Evolutionary conservation across 2,329 filamentous ascomycete species (phyloP), one percentile per base, ranked within the genome.

Genomic region (Bisporella sp.): DNA sequence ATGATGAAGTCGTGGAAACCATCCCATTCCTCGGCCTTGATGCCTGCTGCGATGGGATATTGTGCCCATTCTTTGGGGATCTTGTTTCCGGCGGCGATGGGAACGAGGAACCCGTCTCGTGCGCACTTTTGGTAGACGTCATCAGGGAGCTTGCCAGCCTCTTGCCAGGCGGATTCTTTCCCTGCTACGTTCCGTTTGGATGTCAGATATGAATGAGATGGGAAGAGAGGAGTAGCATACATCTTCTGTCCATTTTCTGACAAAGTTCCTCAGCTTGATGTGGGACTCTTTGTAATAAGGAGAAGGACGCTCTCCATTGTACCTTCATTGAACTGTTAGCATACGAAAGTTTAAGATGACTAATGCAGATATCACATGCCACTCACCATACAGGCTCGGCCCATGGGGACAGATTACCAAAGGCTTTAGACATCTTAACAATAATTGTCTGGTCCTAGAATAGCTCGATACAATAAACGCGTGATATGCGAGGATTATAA

Each of bases 1-100:
- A 67, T 53, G 31, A 69, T 58, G 33, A 68, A 59, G 54, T 68
- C 66, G 49, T 69, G 66, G 57, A 68, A 69, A 13, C 62, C 65
- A 45, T 68, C 61, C 65, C 66, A 68, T 43, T 68, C 64, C 31
- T 57, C 56, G 5, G 62, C 47, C 4, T 54, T 54, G 43, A 67
- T 63, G 4, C 48, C 51, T 6, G 57, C 60, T 8, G 55, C 54
- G 28, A 69, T 67, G 11, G 49, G 51, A 35, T 50, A 56, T 4
- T 54, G n/a, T 5, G 45, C 31, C 31, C 49, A 54, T 39, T 54
- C 53, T 9, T 28, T 31, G 5, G 49, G 53, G 40, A 54, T 54
- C 5, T 45, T 28, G 8, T 39, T 46, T n/a, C 53, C 53, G 21
- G 46, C 48, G 11, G 49, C 47, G 9, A 54, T 50, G 29, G 53